Base-by-base conservation (phyloP, 306 rosid species). In the Abrus precatorius region DNA sequence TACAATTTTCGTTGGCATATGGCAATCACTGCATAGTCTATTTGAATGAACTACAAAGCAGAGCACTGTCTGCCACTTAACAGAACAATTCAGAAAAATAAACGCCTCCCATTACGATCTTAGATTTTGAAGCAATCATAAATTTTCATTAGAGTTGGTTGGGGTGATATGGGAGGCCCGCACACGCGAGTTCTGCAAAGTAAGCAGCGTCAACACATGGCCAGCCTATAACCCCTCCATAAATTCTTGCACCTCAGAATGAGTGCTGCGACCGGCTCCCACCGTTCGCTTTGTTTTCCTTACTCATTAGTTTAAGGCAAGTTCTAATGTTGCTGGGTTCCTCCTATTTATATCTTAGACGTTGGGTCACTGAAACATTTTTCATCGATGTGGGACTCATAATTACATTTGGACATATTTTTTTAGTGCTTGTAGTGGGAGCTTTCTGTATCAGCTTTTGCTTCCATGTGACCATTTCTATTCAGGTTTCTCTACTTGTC, bases 261-360 rank as follows among this genome's bases (percentile, higher is more conserved):
- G 27, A 61, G 91, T 93, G 97, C 93, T 3, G 91, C 96, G 76
- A 92, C 66, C 85, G 74, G 95, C 90, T 93, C 94, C 84, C 96
- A 87, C 99, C 89, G 71, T 69, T 84, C 85, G 91, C 96, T 88
- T 93, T 93, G 96, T 93, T 93, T 93, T 95, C 99, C 99, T 80
- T 80, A 80, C 84, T 80, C 84, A 80, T 80, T 80, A 72, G 84
- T 80, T 80, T 80, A 80, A 72, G 84, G 97, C 95, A 74, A 9
- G 0, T 52, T 76, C 0, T 0, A 0, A 0, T 0, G 0, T 0
- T 0, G 0, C 1, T 0, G 0, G 0, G 2, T 9, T 5, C 29
- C 52, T 56, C 3, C 0, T 4, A 47, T 87, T 91, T 89, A 88
- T 94, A 13, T 0, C 0, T 3, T 55, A 0, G 0, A 1, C 1